Evolutionary conservation across 192 early-diverging fungal species (phyloP).

Genomic region (Coemansia reversa): DNA sequence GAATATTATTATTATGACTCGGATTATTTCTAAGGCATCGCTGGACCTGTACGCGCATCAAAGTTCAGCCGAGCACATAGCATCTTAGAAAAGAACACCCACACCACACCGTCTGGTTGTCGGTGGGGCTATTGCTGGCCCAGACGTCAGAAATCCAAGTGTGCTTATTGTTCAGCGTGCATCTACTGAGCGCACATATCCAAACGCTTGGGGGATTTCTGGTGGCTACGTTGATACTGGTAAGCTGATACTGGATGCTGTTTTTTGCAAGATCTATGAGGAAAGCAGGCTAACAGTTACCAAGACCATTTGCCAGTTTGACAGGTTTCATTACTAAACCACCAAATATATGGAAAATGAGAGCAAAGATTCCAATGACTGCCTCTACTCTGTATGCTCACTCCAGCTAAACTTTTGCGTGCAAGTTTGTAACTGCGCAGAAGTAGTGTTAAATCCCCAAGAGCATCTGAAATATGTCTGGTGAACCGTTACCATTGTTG

Average conservation of each 20-base stretch:
- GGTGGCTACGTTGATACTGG: constrained; percentile 46
- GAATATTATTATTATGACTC: not conserved
- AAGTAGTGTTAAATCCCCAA: constrained; percentile 20
- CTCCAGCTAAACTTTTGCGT: constrained; percentile 50
- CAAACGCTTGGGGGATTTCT: constrained; percentile 52
- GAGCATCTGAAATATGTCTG: constrained; percentile 46
- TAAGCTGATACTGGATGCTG: constrained; percentile 38
- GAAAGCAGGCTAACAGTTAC: constrained; percentile 39
- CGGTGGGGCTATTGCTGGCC: constrained; percentile 31
- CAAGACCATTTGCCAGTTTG: constrained; percentile 31
- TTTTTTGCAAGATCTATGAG: constrained; percentile 44
- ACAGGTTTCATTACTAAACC: constrained; percentile 35
- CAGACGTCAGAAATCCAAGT: not conserved
- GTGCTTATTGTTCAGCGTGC: constrained; percentile 49
- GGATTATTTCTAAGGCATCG: not conserved
- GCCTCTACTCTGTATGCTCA: constrained; percentile 13
- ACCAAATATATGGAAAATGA: constrained; percentile 34
- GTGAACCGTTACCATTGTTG: constrained; percentile 30
- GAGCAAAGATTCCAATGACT: not conserved
- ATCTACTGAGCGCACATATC: constrained; percentile 38
- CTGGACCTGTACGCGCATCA: constrained; percentile 13
- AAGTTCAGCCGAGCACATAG: constrained; percentile 13
- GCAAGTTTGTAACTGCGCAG: not conserved
- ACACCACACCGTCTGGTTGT: constrained; percentile 41
- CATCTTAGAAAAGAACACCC: constrained; percentile 4